Conservation (phyloP, 1,139 yeast genomes). For the Geotrichum phurueaensis region DNA sequence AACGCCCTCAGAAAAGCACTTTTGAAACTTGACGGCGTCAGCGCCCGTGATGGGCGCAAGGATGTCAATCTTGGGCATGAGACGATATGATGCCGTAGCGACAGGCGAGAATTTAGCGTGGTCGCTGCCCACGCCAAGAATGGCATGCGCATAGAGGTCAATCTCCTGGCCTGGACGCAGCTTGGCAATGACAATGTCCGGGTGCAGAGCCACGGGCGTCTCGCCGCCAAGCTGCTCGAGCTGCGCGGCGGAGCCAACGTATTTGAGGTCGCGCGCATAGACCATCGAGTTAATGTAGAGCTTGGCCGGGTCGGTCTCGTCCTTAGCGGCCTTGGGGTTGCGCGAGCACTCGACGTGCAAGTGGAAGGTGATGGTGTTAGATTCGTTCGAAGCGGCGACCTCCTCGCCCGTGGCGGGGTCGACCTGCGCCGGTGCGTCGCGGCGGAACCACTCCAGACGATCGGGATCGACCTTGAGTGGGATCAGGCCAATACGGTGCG, state of each 20-base stretch:
- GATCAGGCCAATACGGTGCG: slow-evolving; percentile 88
- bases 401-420: slow-evolving; percentile 32
- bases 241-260: slow-evolving; percentile 90
- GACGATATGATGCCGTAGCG: slow-evolving; percentile 92
- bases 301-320: slow-evolving; percentile 74
- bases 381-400: slow-evolving; percentile 52
- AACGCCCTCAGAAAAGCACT: slow-evolving; percentile 91
- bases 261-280: slow-evolving; percentile 81
- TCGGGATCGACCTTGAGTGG: slow-evolving; percentile 95
- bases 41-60: slow-evolving; percentile 68
- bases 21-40: slow-evolving; percentile 70
- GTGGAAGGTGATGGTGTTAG: slow-evolving; percentile 79
- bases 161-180: slow-evolving; percentile 97
- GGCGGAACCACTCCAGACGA: slow-evolving; percentile 53
- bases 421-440: slow-evolving; percentile 52
- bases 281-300: slow-evolving; percentile 78
- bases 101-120: slow-evolving; percentile 98
- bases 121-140: slow-evolving; percentile 86
- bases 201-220: slow-evolving; percentile 38
- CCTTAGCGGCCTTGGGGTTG: slow-evolving; percentile 77
- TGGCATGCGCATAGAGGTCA: slow-evolving; percentile 80
- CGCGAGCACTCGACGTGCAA: slow-evolving; percentile 78
- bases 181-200: slow-evolving; percentile 84
- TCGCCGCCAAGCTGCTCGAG: slow-evolving; percentile 62
- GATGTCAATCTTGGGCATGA: slow-evolving; percentile 86